A percentile compares a stretch with the other conserved stretches of the same genome.
Conservation (phyloP, 257 asterid species). For the Gynochthodes officinalis region DNA sequence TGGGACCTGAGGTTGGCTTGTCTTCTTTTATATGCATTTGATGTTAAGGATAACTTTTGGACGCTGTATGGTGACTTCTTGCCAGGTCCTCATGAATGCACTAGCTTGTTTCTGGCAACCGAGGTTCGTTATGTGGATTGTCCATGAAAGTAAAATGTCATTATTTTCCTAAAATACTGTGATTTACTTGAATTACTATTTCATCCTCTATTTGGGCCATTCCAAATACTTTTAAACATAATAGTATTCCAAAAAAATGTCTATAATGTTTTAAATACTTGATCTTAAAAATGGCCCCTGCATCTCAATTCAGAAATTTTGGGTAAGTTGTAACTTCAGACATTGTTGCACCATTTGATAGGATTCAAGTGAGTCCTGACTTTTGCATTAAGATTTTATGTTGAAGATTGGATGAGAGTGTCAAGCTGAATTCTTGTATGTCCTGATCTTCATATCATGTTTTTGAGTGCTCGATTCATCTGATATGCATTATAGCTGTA, state of each 20-base stretch:
- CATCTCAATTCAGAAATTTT: not conserved
- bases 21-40: conserved; percentile 77
- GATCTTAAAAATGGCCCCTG: not conserved
- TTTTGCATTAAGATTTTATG: conserved; percentile 5
- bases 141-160: not conserved
- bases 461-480: not conserved
- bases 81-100: conserved; percentile 83
- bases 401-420: not conserved
- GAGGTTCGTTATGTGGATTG: conserved; percentile 54
- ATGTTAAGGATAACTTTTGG: conserved; percentile 96
- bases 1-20: conserved; percentile 97
- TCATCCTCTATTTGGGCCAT: not conserved
- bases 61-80: conserved; percentile 92
- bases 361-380: not conserved
- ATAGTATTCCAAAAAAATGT: not conserved
- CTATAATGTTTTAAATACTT: not conserved
- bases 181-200: not conserved
- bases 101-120: conserved; percentile 90
- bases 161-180: not conserved
- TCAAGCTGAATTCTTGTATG: not conserved
- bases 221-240: not conserved
- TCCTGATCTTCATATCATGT: not conserved
- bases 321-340: not conserved
- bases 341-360: not conserved
- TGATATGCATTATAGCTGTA: not conserved